Evolutionary conservation across 169 alveolate genomes (phyloP), one percentile per base, ranked within the genome.

Genomic region (Plasmodium cynomolgi): DNA sequence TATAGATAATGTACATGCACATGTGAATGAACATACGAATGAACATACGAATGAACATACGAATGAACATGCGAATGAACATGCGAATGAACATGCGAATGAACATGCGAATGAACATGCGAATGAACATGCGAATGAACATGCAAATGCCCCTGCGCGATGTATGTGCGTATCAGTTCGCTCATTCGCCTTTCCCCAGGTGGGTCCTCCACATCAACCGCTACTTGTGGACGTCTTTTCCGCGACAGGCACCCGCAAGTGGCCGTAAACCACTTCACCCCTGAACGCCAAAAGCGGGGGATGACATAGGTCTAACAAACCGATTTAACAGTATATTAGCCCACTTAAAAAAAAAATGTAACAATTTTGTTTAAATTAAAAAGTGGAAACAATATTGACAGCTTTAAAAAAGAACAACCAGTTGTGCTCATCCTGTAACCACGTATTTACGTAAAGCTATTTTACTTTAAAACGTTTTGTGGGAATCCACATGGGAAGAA

Each of bases 311-410:
- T 68, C 77, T 68, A 68, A 68, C 17, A 68, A 68, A 68, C 77
- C 77, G 77, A 68, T 68, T 68, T 68, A 68, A 68, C 77, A 68
- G 77, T 23, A 68, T 68, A 68, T 68, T 26, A 68, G 20, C 77
- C 39, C 13, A 20, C 2, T 68, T 23, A 62, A 68, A 68, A 68
- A 68, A 62, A 68, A 68, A 23, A 68, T n/a, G 77, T 68, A 68
- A 20, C 77, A 68, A 68, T 68, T 68, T 8, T 68, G 77, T 5
- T 26, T 23, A 1, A 20, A 68, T 68, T 68, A 23, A 68, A 26
- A 68, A 8, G n/a, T 23, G 77, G 37, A 29, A 68, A 23, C 17
- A 26, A 68, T 29, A 68, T 68, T 68, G 77, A 68, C 77, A 68
- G 31, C 13, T 68, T 68, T 68, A 68, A 68, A 23, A 23, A 68